Base-by-base conservation (phyloP, 2,329 filamentous ascomycete genomes). In the Colletotrichum sp. region DNA sequence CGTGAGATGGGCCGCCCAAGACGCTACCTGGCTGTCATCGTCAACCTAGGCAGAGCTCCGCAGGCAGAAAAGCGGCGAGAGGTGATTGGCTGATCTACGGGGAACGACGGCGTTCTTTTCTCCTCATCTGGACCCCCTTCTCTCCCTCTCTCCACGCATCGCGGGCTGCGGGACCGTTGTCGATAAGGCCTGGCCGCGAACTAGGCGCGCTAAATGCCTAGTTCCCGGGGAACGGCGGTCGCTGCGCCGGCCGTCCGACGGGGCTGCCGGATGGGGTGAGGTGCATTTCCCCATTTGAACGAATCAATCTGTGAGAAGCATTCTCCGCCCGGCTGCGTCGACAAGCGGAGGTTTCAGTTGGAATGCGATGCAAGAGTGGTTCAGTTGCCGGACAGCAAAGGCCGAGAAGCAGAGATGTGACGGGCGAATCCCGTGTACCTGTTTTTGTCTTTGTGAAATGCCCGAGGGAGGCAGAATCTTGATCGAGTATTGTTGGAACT, bases 151-250 rank as follows among this genome's bases (percentile, higher is more conserved):
- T 26, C 30, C 36, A 57, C 60, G 52, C 64, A 39, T 71, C 68
- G 59, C 24, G 57, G 39, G 48, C 64, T 60, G 59, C 24, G 32
- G 39, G 48, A 36, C 73, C 32, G 22, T 52, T 52, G 44, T 75
- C 39, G 70, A 73, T 68, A 64, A 59, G 55, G 69, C 70, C 48
- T 66, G n/a, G 18, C 26, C 36, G 9, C 6, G 34, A 66, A 64
- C 34, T 75, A 28, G 65, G 48, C 13, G 66, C 52, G 57, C 68
- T 48, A 52, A 70, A n/a, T 52, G 4, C 4, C 64, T 39, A 26
- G 24, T 63, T 72, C 10, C 72, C 70, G 73, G 70, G 73, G 73
- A 69, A 73, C 73, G 24, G 48, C 64, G 73, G 59, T 52, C 16
- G 44, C 44, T 64, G 3, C 15, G 44, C 70, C 59, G 64, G 57